Evolutionary conservation across 116 monocot genomes (phyloP), one percentile per base, ranked within the genome.

Genomic region (Posidonia oceanica): DNA sequence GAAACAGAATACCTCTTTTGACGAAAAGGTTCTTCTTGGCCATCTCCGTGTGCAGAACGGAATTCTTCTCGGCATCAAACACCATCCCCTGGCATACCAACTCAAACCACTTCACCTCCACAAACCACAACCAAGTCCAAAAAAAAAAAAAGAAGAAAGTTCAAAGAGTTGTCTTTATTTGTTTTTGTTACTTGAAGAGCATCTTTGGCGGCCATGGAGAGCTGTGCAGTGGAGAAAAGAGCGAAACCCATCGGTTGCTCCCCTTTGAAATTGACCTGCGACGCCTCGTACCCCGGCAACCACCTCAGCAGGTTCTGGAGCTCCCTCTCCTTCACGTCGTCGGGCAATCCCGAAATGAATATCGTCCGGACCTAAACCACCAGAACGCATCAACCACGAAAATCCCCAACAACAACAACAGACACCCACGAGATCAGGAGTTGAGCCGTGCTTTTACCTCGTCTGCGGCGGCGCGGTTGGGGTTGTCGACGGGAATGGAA

Each of bases 1-100:
- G 13, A 18, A 41, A n/a, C 14, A 15, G 38, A 54, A 23, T 20
- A 96, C 96, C 91, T 88, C 96, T 81, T 80, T 96, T 96, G 64
- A 96, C 70, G 63, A 87, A 96, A 40, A 96, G 96, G 77, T 96
- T 96, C 89, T 96, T 96, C 87, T 91, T 96, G 2, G 96, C 96
- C 91, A 96, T 96, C 79, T 96, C 96, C 2, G 80, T 89, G 78
- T 91, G 91, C 74, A 96, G 55, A 10, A 77, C 68, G 0, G 89
- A 80, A 59, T 85, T 87, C 55, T 79, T 73, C 63, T 91, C 96
- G 3, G 81, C 61, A 70, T 96, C 96, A 72, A 96, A 96, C 39
- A 85, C 73, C 80, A 96, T 66, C 22, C 89, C 83, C 96, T 96
- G 7, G 11, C 48, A 48, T 12, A 48, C 48, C 5, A 10, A 48